Conservation (phyloP, 116 monocot genomes). For the Papilionanthe hybrid region DNA sequence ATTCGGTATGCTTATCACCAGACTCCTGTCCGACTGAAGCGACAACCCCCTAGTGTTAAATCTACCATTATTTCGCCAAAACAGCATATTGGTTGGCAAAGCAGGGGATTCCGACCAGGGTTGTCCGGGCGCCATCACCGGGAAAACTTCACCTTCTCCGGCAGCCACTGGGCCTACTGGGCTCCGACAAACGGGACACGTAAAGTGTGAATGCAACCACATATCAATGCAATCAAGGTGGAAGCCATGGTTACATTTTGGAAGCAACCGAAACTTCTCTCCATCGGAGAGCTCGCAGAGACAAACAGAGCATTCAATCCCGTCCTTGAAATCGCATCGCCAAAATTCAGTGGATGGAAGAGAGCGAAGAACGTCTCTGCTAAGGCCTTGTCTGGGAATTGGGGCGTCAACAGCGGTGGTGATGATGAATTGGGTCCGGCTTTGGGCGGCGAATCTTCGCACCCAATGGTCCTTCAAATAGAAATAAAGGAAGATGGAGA, state of each 20-base stretch:
- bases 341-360: not conserved
- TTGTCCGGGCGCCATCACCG: no score
- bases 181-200: conserved; percentile 20
- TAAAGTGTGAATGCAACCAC: conserved; percentile 19
- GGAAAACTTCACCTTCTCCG: not conserved
- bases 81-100: not conserved
- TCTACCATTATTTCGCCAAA: not conserved
- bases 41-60: not conserved
- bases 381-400: not conserved
- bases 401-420: not conserved
- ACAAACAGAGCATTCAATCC: conserved; percentile 13
- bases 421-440: not conserved
- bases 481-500: not conserved
- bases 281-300: conserved; percentile 9
- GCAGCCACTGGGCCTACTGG: not conserved
- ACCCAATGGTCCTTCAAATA: not conserved
- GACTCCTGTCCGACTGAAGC: not conserved
- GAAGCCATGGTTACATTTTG: conserved; percentile 26
- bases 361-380: not conserved
- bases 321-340: not conserved
- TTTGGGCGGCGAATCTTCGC: not conserved
- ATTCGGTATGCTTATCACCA: not conserved
- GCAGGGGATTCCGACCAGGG: not conserved
- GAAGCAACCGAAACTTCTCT: conserved; percentile 13
- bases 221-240: conserved; percentile 25